Evolutionary conservation across 2,329 filamentous ascomycete species (phyloP), one percentile per base, ranked within the genome.

Genomic region (Fusarium burgessii): DNA sequence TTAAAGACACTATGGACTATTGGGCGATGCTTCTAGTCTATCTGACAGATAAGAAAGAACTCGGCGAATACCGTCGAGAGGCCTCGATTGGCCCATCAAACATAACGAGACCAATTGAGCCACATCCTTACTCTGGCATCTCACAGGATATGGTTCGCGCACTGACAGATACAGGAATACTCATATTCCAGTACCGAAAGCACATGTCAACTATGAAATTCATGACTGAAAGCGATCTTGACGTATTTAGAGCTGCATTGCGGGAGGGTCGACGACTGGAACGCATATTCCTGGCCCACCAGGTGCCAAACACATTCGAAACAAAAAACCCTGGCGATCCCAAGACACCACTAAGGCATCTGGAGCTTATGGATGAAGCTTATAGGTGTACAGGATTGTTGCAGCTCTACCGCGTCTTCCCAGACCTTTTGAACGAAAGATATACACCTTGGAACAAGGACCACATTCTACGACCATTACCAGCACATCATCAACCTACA

Each of bases 21-120:
- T 62, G 59, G 59, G 43, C 43, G 3, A 62, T 62, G 59, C 36
- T 62, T 6, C 36, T 62, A 5, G 56, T 32, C 27, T 62, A 50
- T 13, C 43, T 62, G 7, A 61, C 56, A 2, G 59, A 60, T 7
- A 51, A 18, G 11, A 36, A 62, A 3, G 9, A 42, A 2, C 8
- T 50, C 2, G n/a, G 45, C 6, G 6, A 15, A 5, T 13, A 54
- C 18, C 52, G 14, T 32, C 29, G 27, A 33, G n/a, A 32, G 8
- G 51, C 13, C 12, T 18, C 18, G 2, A 6, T 20, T 6, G 18
- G 15, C 2, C 15, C 42, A 7, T 5, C 5, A 17, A 23, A 50
- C 20, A 3, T 50, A 2, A n/a, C 7, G 5, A 50, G 11, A 4
- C 7, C 27, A 1, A 6, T 27, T 15, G 43, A 61, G 20, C 59